phyloP scores from a whole-genome alignment of 1,284 basidiomycete species.

The Bondarzewia mesenterica region DNA sequence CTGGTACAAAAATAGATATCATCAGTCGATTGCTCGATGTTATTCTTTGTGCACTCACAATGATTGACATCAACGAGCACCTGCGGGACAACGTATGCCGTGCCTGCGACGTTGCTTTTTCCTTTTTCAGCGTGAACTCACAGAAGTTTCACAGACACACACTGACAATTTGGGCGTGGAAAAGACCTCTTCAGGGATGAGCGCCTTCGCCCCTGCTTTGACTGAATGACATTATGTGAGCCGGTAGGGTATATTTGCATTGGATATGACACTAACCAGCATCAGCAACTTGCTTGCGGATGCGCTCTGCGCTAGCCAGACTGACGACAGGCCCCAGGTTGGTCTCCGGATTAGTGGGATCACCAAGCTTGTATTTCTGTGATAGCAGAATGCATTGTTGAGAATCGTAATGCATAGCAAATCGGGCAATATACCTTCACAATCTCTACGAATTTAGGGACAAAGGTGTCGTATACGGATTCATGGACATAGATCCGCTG shows the following conservation, averaged over 20 bases:
- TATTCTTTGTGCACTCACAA: constrained; percentile 44
- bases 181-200: constrained; percentile 71
- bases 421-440: constrained; percentile 46
- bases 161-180: constrained; percentile 55
- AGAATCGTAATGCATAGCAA: background rate
- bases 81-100: constrained; percentile 83
- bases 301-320: constrained; percentile 73
- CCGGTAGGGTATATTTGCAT: background rate
- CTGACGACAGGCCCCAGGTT: constrained; percentile 91
- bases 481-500: constrained; percentile 94
- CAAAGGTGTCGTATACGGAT: constrained; percentile 73
- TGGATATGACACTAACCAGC: constrained; percentile 45
- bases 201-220: constrained; percentile 65
- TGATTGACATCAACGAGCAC: constrained; percentile 87
- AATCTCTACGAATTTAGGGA: constrained; percentile 65
- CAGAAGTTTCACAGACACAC: background rate
- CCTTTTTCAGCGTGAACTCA: background rate
- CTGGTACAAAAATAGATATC: constrained; percentile 26
- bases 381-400: background rate
- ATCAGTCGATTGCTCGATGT: too few relatives aligned
- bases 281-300: constrained; percentile 80
- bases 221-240: constrained; percentile 34
- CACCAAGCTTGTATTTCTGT: constrained; percentile 78
- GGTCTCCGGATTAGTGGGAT: constrained; percentile 68
- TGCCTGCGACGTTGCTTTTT: constrained; percentile 42